Percentiles rank a stretch among this genome's conserved stretches.
Conservation (phyloP, 2,329 filamentous ascomycete species). For the Xylaria sp. region DNA sequence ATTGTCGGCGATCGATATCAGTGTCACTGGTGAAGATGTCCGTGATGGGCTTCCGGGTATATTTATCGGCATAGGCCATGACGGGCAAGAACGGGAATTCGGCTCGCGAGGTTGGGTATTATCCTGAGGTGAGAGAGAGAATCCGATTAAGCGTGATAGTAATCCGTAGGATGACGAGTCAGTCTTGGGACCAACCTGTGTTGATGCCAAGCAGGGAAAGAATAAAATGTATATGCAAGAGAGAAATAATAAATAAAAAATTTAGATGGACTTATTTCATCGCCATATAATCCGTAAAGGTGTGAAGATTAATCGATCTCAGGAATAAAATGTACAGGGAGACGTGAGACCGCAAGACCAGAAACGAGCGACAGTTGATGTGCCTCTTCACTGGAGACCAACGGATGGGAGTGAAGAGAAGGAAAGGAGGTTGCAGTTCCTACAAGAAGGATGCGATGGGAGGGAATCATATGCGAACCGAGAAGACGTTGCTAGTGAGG, state of each 20-base stretch:
- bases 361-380: conserved; percentile 10
- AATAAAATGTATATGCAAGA: background rate
- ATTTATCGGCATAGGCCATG: conserved; percentile 30
- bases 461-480: background rate
- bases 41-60: conserved; percentile 43
- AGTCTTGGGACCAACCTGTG: background rate
- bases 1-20: conserved; percentile 61
- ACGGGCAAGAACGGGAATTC: conserved; percentile 4
- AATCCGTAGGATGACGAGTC: background rate
- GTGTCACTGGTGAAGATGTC: conserved; percentile 62
- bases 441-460: background rate
- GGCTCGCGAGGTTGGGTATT: background rate
- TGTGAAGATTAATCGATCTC: background rate
- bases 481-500: background rate
- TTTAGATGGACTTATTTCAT: conserved; percentile 2
- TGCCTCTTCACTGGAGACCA: conserved; percentile 1
- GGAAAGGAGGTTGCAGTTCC: background rate
- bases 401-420: conserved; percentile 1
- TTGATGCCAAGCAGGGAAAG: too few relatives aligned
- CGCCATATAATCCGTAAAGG: background rate
- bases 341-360: background rate
- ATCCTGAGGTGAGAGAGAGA: background rate
- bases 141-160: background rate
- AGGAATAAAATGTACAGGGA: background rate
- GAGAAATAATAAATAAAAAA: background rate